phyloP scores from a whole-genome alignment of 2,329 filamentous ascomycete species.

The Colletotrichum magnum region DNA sequence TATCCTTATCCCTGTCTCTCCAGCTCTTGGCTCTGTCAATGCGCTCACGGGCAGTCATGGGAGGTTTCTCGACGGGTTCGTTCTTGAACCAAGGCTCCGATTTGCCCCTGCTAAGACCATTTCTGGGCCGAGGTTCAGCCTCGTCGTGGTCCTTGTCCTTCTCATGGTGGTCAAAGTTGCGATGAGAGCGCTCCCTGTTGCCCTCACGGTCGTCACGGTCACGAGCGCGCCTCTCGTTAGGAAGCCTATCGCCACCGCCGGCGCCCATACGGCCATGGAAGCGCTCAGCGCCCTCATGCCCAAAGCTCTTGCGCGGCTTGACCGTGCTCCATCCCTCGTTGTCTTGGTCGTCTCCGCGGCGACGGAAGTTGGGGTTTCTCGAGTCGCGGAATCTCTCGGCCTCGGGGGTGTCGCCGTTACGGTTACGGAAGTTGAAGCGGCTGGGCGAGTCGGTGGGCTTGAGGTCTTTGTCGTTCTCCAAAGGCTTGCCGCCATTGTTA shows the following conservation, averaged over 20 bases:
- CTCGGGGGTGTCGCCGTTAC: constrained; percentile 65
- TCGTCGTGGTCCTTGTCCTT: constrained; percentile 65
- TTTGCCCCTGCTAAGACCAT: constrained; percentile 75
- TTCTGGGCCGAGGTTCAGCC: constrained; percentile 70
- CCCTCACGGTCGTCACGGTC: constrained; percentile 72
- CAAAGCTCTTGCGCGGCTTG: constrained; percentile 81
- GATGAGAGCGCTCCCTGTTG: constrained; percentile 60
- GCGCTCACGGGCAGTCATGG: constrained; percentile 63
- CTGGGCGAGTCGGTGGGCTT: constrained; percentile 69
- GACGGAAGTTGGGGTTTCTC: constrained; percentile 62
- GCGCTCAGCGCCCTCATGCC: constrained; percentile 79
- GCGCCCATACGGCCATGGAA: constrained; percentile 77
- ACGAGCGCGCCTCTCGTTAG: constrained; percentile 60
- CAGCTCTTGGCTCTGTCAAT: constrained; percentile 73
- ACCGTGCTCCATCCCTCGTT: constrained; percentile 82
- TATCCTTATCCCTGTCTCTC: constrained; percentile 67
- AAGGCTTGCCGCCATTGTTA: constrained; percentile 56
- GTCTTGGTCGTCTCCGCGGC: constrained; percentile 72
- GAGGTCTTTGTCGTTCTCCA: constrained; percentile 66
- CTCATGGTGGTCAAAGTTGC: constrained; percentile 68
- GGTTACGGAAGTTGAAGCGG: constrained; percentile 72
- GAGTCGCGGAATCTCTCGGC: constrained; percentile 65
- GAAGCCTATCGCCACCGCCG: constrained; percentile 59
- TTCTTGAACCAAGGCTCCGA: constrained; percentile 84
- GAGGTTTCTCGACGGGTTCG: constrained; percentile 54